Percentiles rank a stretch among this genome's conserved stretches.
Evolutionary conservation across 2,329 filamentous ascomycete species (phyloP).

Genomic region (Cladosporium cucumerinum): DNA sequence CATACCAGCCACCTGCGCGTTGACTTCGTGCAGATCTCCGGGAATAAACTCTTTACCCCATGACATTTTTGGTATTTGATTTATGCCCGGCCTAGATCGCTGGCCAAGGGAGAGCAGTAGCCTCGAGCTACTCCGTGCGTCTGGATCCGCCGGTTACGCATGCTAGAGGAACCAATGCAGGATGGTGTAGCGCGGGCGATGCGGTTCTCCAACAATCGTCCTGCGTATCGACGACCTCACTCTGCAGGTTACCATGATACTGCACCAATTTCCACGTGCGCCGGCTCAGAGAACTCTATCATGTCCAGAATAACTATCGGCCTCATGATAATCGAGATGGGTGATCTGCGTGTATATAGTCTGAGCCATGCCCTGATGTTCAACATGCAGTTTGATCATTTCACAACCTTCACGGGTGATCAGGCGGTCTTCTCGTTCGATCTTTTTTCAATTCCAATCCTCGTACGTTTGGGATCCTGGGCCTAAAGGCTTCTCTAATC

Average conservation of each 20-base stretch:
- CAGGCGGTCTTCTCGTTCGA: not conserved
- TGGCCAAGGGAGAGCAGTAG: not conserved
- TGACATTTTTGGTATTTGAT: not conserved
- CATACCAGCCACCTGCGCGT: not conserved
- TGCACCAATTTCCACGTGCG: not conserved
- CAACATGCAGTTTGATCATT: not conserved
- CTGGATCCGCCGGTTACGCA: constrained; percentile 1
- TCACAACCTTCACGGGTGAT: not conserved
- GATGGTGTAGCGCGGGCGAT: not conserved
- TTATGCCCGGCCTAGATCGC: not conserved
- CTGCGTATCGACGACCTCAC: not conserved
- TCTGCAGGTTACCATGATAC: not conserved
- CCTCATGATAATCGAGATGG: not conserved
- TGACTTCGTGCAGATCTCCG: not conserved
- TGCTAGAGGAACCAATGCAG: constrained; percentile 5
- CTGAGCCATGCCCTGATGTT: not conserved
- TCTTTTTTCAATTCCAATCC: not conserved
- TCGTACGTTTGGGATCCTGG: not conserved
- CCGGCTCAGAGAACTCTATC: not conserved
- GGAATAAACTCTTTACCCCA: not conserved
- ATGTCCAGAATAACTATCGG: not conserved
- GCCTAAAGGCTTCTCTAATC: not conserved
- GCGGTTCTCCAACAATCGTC: not conserved
- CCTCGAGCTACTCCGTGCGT: not conserved
- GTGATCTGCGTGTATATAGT: constrained; percentile 9